Evolutionary conservation across 106 monocot species (phyloP), one percentile per base, ranked within the genome.

Genomic region (Alisma plantagoaquatica): DNA sequence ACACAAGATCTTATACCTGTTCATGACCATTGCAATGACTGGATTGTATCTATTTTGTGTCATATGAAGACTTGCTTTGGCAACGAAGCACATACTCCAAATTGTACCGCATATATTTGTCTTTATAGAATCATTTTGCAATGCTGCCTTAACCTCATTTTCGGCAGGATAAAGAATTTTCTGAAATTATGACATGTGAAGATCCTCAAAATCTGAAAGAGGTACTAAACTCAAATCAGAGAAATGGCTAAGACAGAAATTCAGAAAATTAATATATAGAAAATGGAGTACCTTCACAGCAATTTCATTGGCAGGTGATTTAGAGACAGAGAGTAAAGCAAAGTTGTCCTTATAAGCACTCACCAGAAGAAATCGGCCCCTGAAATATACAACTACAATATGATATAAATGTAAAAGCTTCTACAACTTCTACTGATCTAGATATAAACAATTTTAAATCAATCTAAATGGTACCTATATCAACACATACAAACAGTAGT

Each of bases 21-120:
- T 75, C 71, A 98, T 68, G 32, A 98, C 50, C 49, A 82, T 54
- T 45, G 85, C 98, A 17, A 98, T 54, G 20, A 86, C 31, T 28
- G 79, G 79, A 59, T 67, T 66, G 50, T 70, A 64, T 41, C 46
- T 74, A 62, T 78, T 74, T 18, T 48, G 55, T 29, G 21, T 66
- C 12, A 53, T 10, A 63, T 52, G 47, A 62, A 67, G 46, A 18
- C 27, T 46, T 41, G 50, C 69, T 56, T 68, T 70, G 46, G 84
- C 74, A 78, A 98, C 64, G 53, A 98, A 98, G 69, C 90, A 74
- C 75, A 90, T 90, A 67, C 89, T 90, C 98, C 98, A 98, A 72
- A 98, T 85, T 70, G 85, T 90, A 33, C 98, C 98, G 53, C 57
- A 67, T 12, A 69, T 18, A 66, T 46, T 45, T 19, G 41, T 18